A percentile compares a stretch with the other conserved stretches of the same genome.
Conservation (phyloP, 2,329 filamentous ascomycete genomes). For the Drechslera avenae region DNA sequence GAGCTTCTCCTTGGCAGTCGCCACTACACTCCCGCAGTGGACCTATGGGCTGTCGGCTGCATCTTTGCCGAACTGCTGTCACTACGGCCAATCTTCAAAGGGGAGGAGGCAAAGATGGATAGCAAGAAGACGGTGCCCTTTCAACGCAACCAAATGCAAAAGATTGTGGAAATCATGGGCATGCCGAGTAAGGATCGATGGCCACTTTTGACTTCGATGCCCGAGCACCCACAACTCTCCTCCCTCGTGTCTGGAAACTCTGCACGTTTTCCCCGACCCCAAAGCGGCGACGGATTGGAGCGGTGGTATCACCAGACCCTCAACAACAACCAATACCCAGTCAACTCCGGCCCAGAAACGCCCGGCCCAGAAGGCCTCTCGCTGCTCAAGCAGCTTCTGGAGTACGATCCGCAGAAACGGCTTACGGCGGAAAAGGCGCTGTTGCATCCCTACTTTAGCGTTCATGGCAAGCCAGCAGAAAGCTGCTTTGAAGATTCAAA, state of each 20-base stretch:
- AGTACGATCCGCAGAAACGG: conserved; percentile 90
- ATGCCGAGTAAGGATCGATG: conserved; percentile 86
- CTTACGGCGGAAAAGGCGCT: conserved; percentile 86
- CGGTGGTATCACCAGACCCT: conserved; percentile 63
- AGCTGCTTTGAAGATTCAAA: conserved; percentile 93
- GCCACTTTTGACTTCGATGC: conserved; percentile 84
- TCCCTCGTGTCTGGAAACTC: conserved; percentile 54
- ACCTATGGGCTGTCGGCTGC: conserved; percentile 96
- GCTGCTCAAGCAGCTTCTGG: conserved; percentile 78
- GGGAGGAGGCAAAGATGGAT: conserved; percentile 99
- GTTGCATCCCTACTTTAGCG: conserved; percentile 86
- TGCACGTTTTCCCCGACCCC: conserved; percentile 56
- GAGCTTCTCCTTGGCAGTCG: conserved; percentile 88
- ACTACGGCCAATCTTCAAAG: conserved; percentile 94
- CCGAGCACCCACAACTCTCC: conserved; percentile 77
- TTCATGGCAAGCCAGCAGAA: conserved; percentile 63
- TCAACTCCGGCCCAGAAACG: conserved; percentile 42
- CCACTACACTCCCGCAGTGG: conserved; percentile 97
- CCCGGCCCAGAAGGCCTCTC: conserved; percentile 73
- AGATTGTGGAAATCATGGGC: conserved; percentile 96
- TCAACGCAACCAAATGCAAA: conserved; percentile 98
- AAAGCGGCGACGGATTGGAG: conserved; percentile 62
- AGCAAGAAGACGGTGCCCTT: conserved; percentile 97
- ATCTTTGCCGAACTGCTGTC: conserved; percentile 95
- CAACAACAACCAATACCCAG: conserved; percentile 54